Percentiles rank a stretch among this genome's conserved stretches.
Evolutionary conservation across 345 rosid species (phyloP).

Genomic region (Eucalyptus polyanthemos): DNA sequence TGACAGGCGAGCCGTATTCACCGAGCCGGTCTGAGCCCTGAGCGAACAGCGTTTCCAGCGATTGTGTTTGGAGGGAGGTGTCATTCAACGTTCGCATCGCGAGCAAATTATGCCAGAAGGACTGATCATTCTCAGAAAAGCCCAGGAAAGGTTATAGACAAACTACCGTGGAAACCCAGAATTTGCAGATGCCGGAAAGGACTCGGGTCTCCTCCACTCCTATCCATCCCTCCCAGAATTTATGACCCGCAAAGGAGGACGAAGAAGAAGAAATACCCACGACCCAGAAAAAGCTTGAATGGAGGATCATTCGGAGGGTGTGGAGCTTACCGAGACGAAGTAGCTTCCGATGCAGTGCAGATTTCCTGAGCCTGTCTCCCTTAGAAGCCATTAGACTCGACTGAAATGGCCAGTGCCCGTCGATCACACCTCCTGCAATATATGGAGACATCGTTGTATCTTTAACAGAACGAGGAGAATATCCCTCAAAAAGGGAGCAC

Average conservation of each 20-base stretch:
- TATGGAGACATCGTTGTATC: background rate
- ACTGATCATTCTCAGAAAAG: background rate
- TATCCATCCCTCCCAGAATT: background rate
- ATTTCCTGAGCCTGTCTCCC: background rate
- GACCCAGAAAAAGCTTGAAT: background rate
- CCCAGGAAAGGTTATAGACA: background rate
- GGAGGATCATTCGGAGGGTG: background rate
- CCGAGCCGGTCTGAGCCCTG: background rate
- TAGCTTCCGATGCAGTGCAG: constrained; percentile 39
- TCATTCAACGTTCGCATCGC: background rate
- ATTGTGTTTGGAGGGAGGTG: background rate
- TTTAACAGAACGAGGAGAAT: background rate
- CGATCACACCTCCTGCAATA: background rate
- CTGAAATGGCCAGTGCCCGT: background rate
- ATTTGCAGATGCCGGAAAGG: background rate
- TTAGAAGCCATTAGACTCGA: background rate
- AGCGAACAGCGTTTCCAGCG: background rate
- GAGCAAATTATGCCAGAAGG: background rate
- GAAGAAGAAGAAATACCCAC: background rate
- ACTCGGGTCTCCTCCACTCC: background rate
- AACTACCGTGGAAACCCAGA: background rate
- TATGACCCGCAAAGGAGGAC: background rate
- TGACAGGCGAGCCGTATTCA: constrained; percentile 16
- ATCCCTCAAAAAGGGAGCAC: background rate
- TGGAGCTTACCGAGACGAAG: constrained; percentile 20